Base-by-base conservation (phyloP, 345 rosid species). In the Populus davidiana region DNA sequence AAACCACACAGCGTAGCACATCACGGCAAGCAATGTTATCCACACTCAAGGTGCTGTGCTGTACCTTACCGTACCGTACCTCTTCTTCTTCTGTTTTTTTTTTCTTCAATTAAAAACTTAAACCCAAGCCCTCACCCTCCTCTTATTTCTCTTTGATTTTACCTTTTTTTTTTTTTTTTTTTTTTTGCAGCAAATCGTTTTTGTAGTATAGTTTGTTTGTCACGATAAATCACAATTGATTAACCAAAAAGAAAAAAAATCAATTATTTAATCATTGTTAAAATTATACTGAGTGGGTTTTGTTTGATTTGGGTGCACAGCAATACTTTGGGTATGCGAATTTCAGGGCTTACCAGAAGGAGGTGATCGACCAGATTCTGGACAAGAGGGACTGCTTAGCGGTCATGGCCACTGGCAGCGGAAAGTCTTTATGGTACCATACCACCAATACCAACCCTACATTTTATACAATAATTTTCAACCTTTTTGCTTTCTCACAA, bases 371-470 rank as follows among this genome's bases (percentile, higher is more conserved):
- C 44, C 78, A 85, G 43, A 62, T 83, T 43, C 61, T 83, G 8
- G 77, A 79, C 13, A 75, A 70, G 70, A 85, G 78, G 62, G 88
- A 87, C 69, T 85, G 84, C 62, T 68, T 87, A 72, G 88, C 81
- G 17, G 88, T 87, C 52, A 87, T 87, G 88, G 90, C 90, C 74
- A 87, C 90, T 50, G 86, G 90, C 41, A 85, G 88, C 35, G 90
- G 90, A 25, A 87, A 87, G 72, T 87, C 90, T 73, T 67, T 87
- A 18, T 87, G 90, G 90, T 87, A 81, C 38, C 64, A 1, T 61
- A 8, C 25, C 50, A 47, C 35, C 50, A 47, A 13, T 47, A 47
- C 50, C 5, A 47, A 47, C 50, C 16, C 16, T 47, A 47, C 50
- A 13, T 47, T 47, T 11, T 47, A 8, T 54, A 0, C 63, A 4